phyloP scores from a whole-genome alignment of 192 early-diverging fungal species.

The Linnemannia exigua region DNA sequence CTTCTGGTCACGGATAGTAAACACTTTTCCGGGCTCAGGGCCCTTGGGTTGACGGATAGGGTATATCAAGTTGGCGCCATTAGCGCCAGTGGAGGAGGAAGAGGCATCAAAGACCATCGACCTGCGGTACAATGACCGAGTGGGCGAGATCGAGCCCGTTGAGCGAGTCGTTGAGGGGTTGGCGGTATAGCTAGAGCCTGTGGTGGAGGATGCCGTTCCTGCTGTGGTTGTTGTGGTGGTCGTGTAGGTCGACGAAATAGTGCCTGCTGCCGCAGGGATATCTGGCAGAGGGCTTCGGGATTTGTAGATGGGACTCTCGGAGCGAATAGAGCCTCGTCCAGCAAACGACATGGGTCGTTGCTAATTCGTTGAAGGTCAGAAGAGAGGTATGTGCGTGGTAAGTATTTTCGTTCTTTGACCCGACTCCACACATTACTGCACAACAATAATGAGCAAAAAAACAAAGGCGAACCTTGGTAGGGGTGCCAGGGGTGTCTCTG shows the following conservation, averaged over 20 bases:
- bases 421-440: no score
- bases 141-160: conserved; percentile 58
- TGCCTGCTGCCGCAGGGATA: not conserved
- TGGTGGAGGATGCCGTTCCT: not conserved
- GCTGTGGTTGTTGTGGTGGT: conserved; percentile 2
- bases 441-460: not conserved
- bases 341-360: conserved; percentile 57
- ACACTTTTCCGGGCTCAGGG: conserved; percentile 79
- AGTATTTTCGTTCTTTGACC: not conserved
- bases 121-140: conserved; percentile 67
- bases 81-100: conserved; percentile 14
- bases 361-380: not conserved
- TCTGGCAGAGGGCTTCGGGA: conserved; percentile 33
- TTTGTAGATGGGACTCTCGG: conserved; percentile 52
- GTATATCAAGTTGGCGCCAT: conserved; percentile 64
- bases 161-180: conserved; percentile 52
- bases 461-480: conserved; percentile 25
- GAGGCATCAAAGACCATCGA: conserved; percentile 67
- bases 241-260: conserved; percentile 7
- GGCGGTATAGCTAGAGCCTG: conserved; percentile 46
- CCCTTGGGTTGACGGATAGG: conserved; percentile 82
- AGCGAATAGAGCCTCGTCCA: conserved; percentile 44
- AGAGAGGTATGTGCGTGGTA: not conserved
- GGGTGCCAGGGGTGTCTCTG: not conserved
- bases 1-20: conserved; percentile 70